Percentiles rank a stretch among this genome's conserved stretches.
Evolutionary conservation across 441 rosid genomes (phyloP).

Genomic region (Metrosideros polymorpha): DNA sequence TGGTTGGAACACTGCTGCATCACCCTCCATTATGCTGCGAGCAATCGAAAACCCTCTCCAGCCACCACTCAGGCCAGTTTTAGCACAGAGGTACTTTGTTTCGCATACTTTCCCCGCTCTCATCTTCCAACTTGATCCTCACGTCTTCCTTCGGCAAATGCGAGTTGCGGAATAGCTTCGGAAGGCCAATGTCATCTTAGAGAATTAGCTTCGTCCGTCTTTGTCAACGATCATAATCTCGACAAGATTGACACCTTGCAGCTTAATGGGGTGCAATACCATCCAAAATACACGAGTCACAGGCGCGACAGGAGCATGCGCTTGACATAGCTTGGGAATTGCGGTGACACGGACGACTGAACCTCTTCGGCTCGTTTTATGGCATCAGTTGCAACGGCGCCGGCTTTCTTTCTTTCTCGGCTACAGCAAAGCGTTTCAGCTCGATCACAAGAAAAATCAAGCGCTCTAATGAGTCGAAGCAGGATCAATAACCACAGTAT

Average conservation of each 20-base stretch:
- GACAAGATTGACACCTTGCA: neutral
- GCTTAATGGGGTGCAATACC: constrained; percentile 11
- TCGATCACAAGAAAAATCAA: neutral
- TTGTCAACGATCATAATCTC: neutral
- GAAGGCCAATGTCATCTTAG: constrained; percentile 27
- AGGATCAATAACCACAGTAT: neutral
- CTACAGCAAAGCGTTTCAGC: constrained; percentile 6
- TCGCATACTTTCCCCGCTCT: constrained; percentile 20
- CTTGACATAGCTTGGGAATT: constrained; percentile 37
- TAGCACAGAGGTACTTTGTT: constrained; percentile 38
- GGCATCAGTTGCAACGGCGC: neutral
- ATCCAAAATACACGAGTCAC: constrained; percentile 47
- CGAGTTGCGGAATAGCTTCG: constrained; percentile 15
- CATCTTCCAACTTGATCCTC: constrained; percentile 40
- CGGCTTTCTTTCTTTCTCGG: constrained; percentile 25
- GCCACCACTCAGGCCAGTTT: constrained; percentile 62
- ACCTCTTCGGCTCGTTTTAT: constrained; percentile 26
- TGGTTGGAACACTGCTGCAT: constrained; percentile 37
- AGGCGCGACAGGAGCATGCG: constrained; percentile 36
- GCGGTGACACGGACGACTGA: constrained; percentile 22
- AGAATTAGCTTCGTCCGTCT: neutral
- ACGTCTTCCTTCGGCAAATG: constrained; percentile 33
- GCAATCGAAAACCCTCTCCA: constrained; percentile 64
- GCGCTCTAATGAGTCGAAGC: neutral
- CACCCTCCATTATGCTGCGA: constrained; percentile 47